These are phyloP conservation scores for Lodderomyces pseudojiufengensis DNA, from an alignment of 1,139 yeast genomes.

Conservation along the genomic window DNA sequence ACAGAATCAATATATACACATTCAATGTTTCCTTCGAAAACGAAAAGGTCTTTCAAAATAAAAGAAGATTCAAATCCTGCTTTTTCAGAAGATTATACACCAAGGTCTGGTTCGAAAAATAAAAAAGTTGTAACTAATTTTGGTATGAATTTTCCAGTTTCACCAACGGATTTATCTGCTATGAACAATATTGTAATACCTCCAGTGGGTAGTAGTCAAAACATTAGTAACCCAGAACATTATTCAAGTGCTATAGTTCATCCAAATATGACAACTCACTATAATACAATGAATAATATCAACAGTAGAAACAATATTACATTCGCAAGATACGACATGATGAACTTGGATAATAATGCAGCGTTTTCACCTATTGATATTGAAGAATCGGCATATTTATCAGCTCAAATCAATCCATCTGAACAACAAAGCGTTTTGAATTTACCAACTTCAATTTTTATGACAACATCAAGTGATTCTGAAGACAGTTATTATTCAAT, in stretches of 20 bases:
- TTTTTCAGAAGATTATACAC: not conserved
- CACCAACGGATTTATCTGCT: slow-evolving; percentile 10
- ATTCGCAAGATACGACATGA: slow-evolving; percentile 13
- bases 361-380: slow-evolving; percentile 11
- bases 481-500: slow-evolving; percentile 11
- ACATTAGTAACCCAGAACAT: slow-evolving; percentile 8
- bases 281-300: not conserved
- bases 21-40: slow-evolving; percentile 8
- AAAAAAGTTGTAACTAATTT: no score
- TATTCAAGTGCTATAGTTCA: slow-evolving; percentile 12
- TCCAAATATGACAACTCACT: slow-evolving; percentile 9
- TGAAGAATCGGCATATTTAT: slow-evolving; percentile 5
- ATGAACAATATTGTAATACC: slow-evolving; percentile 13
- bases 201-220: slow-evolving; percentile 11
- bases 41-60: slow-evolving; percentile 8
- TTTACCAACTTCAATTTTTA: slow-evolving; percentile 6
- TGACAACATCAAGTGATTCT: slow-evolving; percentile 7
- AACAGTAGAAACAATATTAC: slow-evolving; percentile 1
- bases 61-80: slow-evolving; percentile 6
- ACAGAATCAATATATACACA: slow-evolving; percentile 7
- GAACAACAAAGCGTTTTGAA: slow-evolving; percentile 1
- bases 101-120: no score
- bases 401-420: slow-evolving; percentile 1
- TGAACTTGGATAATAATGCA: slow-evolving; percentile 11
- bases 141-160: slow-evolving; percentile 6